Evolutionary conservation across 108 stramenopile genomes (phyloP), one percentile per base, ranked within the genome.

Genomic region (Epithemia pelagica): DNA sequence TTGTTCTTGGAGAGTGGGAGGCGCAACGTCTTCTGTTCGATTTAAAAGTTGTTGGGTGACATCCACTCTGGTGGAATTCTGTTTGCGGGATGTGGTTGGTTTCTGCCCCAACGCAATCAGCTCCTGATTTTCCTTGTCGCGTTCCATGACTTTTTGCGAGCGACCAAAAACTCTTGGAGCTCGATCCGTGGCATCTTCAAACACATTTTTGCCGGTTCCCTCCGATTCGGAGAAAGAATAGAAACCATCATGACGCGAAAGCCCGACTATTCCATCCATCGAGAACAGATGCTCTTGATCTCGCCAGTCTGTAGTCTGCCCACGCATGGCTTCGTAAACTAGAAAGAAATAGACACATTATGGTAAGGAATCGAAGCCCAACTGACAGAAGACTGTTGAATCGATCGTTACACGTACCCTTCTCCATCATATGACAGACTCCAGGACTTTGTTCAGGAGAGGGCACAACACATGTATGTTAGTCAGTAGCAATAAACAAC

Each of bases 181-280:
- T 21, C 15, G 5, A 58, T 23, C 56, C 21, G 7, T 58, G 56
- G 15, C 56, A 23, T n/a, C 56, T 7, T n/a, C 25, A 27, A 27
- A 27, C 5, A 8, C 56, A 21, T 61, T 27, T 3, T 61, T 32
- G 27, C 15, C 27, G 28, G 61, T 26, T 21, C 15, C 30, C 5
- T 61, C 61, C n/a, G 58, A 32, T 1, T 57, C 62, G 2, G 62
- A 37, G 20, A 58, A 22, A 23, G 64, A 72, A 65, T 91, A 91
- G 21, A 91, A 62, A 30, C 68, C 72, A 66, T 94, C 92, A 54
- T 94, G 92, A 28, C 82, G 82, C 2, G 87, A 82, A 54, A 88
- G 74, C 18, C 89, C 92, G 20, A 94, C 78, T 0, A 91, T 88
- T 0, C 68, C 67, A 32, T 59, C 30, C 54, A 81, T 84, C 29